Evolutionary conservation across 768 basidiomycete genomes (phyloP), one percentile per base, ranked within the genome.

Genomic region (Mycena latifolia): DNA sequence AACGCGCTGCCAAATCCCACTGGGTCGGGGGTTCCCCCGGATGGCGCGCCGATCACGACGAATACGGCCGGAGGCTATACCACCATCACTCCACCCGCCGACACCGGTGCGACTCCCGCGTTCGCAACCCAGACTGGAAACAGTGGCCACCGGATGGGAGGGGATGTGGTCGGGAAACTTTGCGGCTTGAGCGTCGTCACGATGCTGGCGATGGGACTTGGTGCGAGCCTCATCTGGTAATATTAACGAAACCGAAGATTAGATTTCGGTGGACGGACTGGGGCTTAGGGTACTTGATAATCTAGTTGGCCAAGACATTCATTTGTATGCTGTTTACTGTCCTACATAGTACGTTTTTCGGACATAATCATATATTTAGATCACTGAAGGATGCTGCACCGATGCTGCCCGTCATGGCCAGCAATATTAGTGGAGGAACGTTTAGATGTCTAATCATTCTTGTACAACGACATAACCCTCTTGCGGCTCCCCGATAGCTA

Each of bases 381-480:
- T 35, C n/a, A n/a, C n/a, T n/a, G n/a, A n/a, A n/a, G n/a, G n/a
- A n/a, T n/a, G n/a, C n/a, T n/a, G n/a, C n/a, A n/a, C n/a, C n/a
- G n/a, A n/a, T n/a, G n/a, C n/a, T n/a, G n/a, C n/a, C n/a, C n/a
- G n/a, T n/a, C n/a, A n/a, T n/a, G n/a, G n/a, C n/a, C n/a, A n/a
- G n/a, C n/a, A n/a, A n/a, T n/a, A n/a, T n/a, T n/a, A n/a, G n/a
- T n/a, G n/a, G n/a, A n/a, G n/a, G n/a, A n/a, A n/a, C n/a, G n/a
- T n/a, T n/a, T n/a, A n/a, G n/a, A 20, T 29, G 35, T 39, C 52
- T 37, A 18, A 27, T 74, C 80, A 92, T 74, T 90, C 87, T 72
- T 92, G 91, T 61, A 85, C 79, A 57, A 92, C 82, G 46, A 80
- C 83, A 77, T 83, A 87, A 15, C 82, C 85, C 8, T 88, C 85